Conservation (phyloP, 306 rosid species). For the Cucumis sativus region DNA sequence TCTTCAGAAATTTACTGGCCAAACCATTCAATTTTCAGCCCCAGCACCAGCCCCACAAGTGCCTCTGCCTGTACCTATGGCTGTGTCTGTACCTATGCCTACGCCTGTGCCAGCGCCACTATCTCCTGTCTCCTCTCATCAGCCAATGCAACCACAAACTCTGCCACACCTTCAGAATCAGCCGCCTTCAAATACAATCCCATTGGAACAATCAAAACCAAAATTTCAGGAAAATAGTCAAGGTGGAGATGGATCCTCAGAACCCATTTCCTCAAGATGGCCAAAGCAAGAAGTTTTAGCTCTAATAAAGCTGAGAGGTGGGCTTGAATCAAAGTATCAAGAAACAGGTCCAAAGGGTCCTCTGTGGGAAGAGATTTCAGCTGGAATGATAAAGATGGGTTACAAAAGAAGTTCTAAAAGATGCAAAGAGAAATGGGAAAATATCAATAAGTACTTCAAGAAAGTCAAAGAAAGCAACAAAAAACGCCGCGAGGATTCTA, state of each 20-base stretch:
- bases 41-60: neutral
- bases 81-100: slow-evolving; percentile 4
- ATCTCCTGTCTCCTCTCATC: neutral
- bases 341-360: slow-evolving; percentile 39
- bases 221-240: neutral
- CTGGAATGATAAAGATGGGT: slow-evolving; percentile 31
- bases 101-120: neutral
- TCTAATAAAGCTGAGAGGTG: slow-evolving; percentile 28
- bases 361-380: slow-evolving; percentile 35
- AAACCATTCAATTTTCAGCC: slow-evolving; percentile 16
- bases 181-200: neutral
- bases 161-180: neutral
- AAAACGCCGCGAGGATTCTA: slow-evolving; percentile 51
- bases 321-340: slow-evolving; percentile 26
- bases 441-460: slow-evolving; percentile 89
- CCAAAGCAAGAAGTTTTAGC: slow-evolving; percentile 33
- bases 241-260: slow-evolving; percentile 11
- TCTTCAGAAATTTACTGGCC: slow-evolving; percentile 35
- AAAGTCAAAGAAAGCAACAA: slow-evolving; percentile 61
- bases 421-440: slow-evolving; percentile 98
- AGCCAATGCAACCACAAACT: neutral
- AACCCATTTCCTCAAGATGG: slow-evolving; percentile 28
- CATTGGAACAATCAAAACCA: slow-evolving; percentile 10
- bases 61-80: neutral
- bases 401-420: slow-evolving; percentile 66